Percentiles rank a stretch among this genome's conserved stretches.
Evolutionary conservation across 2,329 filamentous ascomycete genomes (phyloP).

Genomic region (Massarina eburnea): DNA sequence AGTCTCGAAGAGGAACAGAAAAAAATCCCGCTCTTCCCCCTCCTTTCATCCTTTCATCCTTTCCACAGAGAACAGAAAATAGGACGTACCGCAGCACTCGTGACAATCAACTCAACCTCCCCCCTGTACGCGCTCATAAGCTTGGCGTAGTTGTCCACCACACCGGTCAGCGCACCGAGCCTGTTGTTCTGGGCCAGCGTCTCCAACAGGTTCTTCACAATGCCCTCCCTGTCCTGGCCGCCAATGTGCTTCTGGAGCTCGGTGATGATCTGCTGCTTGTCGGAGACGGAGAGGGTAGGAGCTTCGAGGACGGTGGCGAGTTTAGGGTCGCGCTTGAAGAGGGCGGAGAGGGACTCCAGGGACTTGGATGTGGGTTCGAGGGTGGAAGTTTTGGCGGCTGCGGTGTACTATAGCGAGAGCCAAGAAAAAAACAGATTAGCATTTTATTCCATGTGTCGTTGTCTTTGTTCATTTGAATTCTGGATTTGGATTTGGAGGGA

Average conservation of each 20-base stretch:
- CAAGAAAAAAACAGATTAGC: slow-evolving; percentile 32
- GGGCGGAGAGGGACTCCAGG: slow-evolving; percentile 67
- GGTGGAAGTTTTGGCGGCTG: slow-evolving; percentile 80
- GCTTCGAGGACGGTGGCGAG: slow-evolving; percentile 73
- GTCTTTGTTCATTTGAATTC: too few species aligned
- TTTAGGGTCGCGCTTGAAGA: slow-evolving; percentile 82
- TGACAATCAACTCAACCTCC: slow-evolving; percentile 91
- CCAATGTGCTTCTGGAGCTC: slow-evolving; percentile 86
- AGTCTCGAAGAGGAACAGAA: too few species aligned
- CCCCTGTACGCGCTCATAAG: slow-evolving; percentile 88
- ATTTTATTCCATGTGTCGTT: slow-evolving; percentile 2
- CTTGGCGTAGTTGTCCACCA: slow-evolving; percentile 82
- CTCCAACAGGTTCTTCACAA: slow-evolving; percentile 89
- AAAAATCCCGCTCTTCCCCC: too few species aligned
- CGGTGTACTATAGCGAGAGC: slow-evolving; percentile 98
- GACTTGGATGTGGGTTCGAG: slow-evolving; percentile 86
- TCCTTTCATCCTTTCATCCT: not conserved
- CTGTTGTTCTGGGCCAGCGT: slow-evolving; percentile 97
- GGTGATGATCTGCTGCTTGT: slow-evolving; percentile 83
- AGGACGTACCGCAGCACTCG: slow-evolving; percentile 76
- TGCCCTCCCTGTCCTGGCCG: slow-evolving; percentile 68
- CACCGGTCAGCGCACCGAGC: slow-evolving; percentile 75
- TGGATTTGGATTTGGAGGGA: too few species aligned
- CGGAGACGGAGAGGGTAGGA: slow-evolving; percentile 73
- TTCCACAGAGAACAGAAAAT: not conserved